A percentile compares a stretch with the other conserved stretches of the same genome.
These are phyloP conservation scores for Citrus mangshanensis DNA, from an alignment of 345 rosid species.

Conservation along the genomic window DNA sequence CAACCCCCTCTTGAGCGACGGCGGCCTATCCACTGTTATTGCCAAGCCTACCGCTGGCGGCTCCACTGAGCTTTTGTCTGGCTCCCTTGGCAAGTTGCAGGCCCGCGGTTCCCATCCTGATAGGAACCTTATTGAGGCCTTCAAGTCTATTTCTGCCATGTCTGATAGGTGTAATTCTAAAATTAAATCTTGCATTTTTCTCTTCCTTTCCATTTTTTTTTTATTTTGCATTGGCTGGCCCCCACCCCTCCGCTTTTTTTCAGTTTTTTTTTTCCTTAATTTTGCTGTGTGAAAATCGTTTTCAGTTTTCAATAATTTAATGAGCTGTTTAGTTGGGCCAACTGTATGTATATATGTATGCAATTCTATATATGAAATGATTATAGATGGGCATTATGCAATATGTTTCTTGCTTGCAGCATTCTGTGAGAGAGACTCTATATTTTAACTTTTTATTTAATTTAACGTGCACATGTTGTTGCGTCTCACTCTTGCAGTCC, in stretches of 20 bases:
- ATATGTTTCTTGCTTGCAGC: neutral
- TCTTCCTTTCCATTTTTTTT: neutral
- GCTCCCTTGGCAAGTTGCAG: slow-evolving; percentile 38
- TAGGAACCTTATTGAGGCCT: slow-evolving; percentile 34
- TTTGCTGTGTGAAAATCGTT: neutral
- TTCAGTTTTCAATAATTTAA: neutral
- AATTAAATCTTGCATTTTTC: neutral
- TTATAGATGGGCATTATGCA: neutral
- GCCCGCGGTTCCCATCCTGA: slow-evolving; percentile 38
- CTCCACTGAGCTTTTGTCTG: slow-evolving; percentile 17
- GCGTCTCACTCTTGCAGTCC: neutral
- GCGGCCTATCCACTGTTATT: slow-evolving; percentile 42
- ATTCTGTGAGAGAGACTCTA: neutral
- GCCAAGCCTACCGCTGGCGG: slow-evolving; percentile 27
- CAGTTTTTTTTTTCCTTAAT: neutral
- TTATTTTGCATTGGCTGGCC: neutral
- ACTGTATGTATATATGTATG: neutral
- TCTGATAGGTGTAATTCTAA: slow-evolving; percentile 31
- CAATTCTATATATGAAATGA: neutral
- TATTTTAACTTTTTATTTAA: neutral
- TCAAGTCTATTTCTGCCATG: slow-evolving; percentile 40
- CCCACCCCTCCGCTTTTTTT: too few species aligned
- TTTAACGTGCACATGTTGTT: neutral
- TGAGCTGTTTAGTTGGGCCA: neutral
- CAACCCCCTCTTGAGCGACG: slow-evolving; percentile 41